Evolutionary conservation across 805 yeast species (phyloP), one percentile per base, ranked within the genome.

Genomic region (Sugiyamaella chiloensis): DNA sequence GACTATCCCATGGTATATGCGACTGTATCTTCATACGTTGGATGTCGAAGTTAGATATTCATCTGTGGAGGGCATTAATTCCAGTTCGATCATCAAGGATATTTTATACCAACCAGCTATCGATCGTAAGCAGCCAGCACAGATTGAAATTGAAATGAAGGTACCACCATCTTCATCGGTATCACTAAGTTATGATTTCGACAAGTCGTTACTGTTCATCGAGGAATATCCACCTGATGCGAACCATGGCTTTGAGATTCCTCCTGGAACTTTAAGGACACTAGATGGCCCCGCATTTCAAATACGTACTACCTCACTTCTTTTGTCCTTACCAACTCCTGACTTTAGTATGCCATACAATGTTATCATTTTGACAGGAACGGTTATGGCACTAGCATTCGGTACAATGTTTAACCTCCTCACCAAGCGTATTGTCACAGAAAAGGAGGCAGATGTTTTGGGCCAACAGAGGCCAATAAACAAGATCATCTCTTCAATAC

Each of bases 161-260:
- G 61, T 91, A 2, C 97, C 97, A 0, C 76, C 90, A 1, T 60
- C 71, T 2, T 72, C 81, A 11, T 73, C 81, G 5, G 63, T 85
- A 39, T 74, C 83, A 1, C 56, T 88, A 44, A 79, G 84, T 2
- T 86, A 86, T 62, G 78, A 83, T 47, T 90, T 91, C 61, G 98
- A 93, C 62, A 93, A 90, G 64, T 81, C 96, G 0, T 72, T 93
- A 62, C 72, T 93, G 24, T 75, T 83, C 48, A 81, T 86, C 52
- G 85, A 89, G 2, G 98, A 93, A 63, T 93, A 93, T 60, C 99
- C 99, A n/a, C 99, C 99, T 1, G 99, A 93, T 71, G 98, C 99
- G 1, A 93, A 93, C 63, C 97, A 93, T 59, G 99, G 99, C 0
- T 93, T 93, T 66, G 91, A 90, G 50, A 80, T 93, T 37, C 93